Conservation (phyloP, 163 green algal species). For the Prototheca cutis region DNA sequence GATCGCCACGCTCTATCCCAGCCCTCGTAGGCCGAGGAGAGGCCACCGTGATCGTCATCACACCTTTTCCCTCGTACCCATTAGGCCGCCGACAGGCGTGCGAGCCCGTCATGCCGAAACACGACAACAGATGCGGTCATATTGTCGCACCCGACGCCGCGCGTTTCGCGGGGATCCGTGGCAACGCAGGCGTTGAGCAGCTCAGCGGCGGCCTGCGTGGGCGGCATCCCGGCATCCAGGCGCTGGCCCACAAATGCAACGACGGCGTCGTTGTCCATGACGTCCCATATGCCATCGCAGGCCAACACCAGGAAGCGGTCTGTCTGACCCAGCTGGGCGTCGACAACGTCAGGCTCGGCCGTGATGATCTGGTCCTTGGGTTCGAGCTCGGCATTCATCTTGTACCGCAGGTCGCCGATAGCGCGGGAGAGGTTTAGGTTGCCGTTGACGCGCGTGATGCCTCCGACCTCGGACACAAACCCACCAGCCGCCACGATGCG, state of each 20-base stretch:
- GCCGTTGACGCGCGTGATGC: constrained; percentile 88
- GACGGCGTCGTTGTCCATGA: constrained; percentile 81
- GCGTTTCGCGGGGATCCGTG: constrained; percentile 63
- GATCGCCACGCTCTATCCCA: too few relatives aligned
- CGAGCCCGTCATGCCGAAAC: too few relatives aligned
- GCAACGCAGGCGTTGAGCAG: constrained; percentile 79
- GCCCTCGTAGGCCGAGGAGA: too few relatives aligned
- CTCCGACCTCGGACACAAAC: constrained; percentile 85
- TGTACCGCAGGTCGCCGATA: constrained; percentile 96
- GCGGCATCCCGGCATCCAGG: constrained; percentile 34
- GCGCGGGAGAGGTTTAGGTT: constrained; percentile 93
- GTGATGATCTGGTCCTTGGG: constrained; percentile 77
- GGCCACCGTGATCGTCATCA: neutral
- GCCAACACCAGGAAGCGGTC: constrained; percentile 84
- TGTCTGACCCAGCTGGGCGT: constrained; percentile 27
- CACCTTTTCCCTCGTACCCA: neutral
- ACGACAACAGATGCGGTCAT: constrained; percentile 65
- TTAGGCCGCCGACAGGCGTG: too few relatives aligned
- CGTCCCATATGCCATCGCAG: constrained; percentile 90
- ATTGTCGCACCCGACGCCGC: constrained; percentile 84
- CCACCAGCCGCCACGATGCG: constrained; percentile 85
- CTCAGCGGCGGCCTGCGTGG: constrained; percentile 38
- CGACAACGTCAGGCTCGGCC: constrained; percentile 67
- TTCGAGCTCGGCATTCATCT: constrained; percentile 60
- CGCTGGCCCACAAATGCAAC: constrained; percentile 66